Conservation (phyloP, 2,329 filamentous ascomycete species). For the Trichoderma citrinoviride region DNA sequence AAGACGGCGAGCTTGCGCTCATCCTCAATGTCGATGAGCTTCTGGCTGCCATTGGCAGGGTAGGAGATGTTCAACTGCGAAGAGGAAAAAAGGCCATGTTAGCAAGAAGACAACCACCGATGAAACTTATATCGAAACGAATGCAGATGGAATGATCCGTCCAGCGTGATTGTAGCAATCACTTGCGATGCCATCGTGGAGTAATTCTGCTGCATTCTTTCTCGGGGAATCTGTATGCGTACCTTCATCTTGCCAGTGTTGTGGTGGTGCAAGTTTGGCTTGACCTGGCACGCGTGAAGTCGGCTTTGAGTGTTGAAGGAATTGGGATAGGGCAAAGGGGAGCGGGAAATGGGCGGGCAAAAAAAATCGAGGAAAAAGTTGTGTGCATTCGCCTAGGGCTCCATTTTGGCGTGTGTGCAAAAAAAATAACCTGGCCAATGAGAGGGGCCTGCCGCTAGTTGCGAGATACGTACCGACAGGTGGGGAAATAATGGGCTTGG, state of each 20-base stretch:
- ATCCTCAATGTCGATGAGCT: constrained; percentile 98
- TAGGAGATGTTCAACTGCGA: constrained; percentile 66
- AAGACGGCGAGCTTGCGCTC: constrained; percentile 98
- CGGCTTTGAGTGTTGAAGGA: constrained; percentile 34
- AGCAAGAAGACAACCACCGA: constrained; percentile 33
- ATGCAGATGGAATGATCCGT: too few species aligned
- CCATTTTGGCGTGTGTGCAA: constrained; percentile 26
- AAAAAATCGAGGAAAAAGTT: constrained; percentile 41
- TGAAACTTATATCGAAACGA: not conserved
- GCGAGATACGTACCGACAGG: not conserved
- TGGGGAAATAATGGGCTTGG: not conserved
- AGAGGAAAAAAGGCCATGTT: constrained; percentile 26
- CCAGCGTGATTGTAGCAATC: not conserved
- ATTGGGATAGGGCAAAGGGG: constrained; percentile 26
- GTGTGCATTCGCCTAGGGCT: constrained; percentile 42
- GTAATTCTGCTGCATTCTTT: not conserved
- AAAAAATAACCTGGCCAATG: constrained; percentile 34
- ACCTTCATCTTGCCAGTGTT: constrained; percentile 50
- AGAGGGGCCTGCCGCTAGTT: constrained; percentile 15
- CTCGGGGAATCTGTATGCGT: constrained; percentile 26
- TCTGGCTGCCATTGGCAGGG: constrained; percentile 99
- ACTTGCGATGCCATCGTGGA: not conserved
- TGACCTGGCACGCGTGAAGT: constrained; percentile 42
- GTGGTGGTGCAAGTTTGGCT: constrained; percentile 46
- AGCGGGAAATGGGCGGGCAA: constrained; percentile 39